Evolutionary conservation across 495 filamentous ascomycete species (phyloP), one percentile per base, ranked within the genome.

Genomic region (Rhizodiscina lignyota): DNA sequence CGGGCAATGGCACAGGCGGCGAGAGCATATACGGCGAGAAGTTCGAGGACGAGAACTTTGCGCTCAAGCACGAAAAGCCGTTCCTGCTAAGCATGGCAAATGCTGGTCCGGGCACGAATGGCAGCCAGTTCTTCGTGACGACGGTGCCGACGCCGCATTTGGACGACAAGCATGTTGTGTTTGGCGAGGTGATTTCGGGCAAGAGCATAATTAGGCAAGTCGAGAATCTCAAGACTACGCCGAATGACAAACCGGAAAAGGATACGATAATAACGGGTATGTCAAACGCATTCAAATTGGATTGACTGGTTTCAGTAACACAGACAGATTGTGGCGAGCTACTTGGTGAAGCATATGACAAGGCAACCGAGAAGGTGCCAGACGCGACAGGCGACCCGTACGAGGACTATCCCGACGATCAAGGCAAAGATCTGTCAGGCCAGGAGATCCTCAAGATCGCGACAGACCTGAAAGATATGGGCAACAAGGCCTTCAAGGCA

Each of bases 71-170:
- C 59, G 80, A 89, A 44, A 83, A 83, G 44, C 85, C 89, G 0
- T 94, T 96, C 65, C 63, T 97, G 40, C 67, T 97, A 31, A 86
- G 79, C 45, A 97, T 97, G 89, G 89, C 89, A 40, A 97, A 97
- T 58, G 87, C 89, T 40, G 89, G 89, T 31, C 84, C 86, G 30
- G 83, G 67, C 38, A 96, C 89, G 59, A 99, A 99, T 54, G 89
- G 89, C 42, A 84, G 77, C 29, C 89, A 99, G 55, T 99, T 99
- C 72, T 99, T 99, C 67, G 61, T 96, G 40, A 99, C 89, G 22
- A 96, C 91, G 17, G 81, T 92, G 30, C 65, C 71, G 5, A 99
- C 89, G 1, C 84, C 87, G 19, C 89, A 97, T 56, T 71, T 99
- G 10, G 84, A 99, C 54, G 70, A 74, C 49, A 99, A 96, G 64